Evolutionary conservation across 179 eudicot species (phyloP).

Genomic region (Beta corolliflora): DNA sequence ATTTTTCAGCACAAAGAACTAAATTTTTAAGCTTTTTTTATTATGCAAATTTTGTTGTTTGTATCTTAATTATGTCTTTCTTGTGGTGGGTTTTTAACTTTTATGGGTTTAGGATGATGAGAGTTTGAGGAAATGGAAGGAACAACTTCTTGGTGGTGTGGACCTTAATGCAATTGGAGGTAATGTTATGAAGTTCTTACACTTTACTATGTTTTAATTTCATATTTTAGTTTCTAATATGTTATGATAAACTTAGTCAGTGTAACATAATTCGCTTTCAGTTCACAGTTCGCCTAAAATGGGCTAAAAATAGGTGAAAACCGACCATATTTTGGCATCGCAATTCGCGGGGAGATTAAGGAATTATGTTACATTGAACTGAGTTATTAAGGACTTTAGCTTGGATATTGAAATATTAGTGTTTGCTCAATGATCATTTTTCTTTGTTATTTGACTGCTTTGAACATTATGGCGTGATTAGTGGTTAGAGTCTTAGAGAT

Average conservation of each 20-base stretch:
- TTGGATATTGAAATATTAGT: neutral
- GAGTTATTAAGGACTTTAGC: neutral
- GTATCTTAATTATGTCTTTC: neutral
- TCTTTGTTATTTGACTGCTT: constrained; percentile 7
- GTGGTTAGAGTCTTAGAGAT: neutral
- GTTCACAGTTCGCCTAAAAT: no score
- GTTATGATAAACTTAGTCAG: neutral
- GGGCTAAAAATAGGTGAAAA: no score
- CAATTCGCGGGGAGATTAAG: no score
- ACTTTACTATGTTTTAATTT: neutral
- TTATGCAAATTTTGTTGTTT: constrained; percentile 18
- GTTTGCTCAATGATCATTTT: neutral
- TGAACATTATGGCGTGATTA: neutral
- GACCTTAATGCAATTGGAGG: constrained; percentile 88
- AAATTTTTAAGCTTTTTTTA: neutral
- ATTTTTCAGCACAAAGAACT: neutral
- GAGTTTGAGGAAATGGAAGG: constrained; percentile 98
- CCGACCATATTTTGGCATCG: no score
- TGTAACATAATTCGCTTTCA: no score
- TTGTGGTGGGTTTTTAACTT: neutral
- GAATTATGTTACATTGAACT: neutral
- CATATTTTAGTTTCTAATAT: neutral
- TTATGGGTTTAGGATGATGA: constrained; percentile 72
- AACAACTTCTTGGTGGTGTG: constrained; percentile 86
- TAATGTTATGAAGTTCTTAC: constrained; percentile 17